Conservation (phyloP, 2,329 filamentous ascomycete species). For the Curvularia lunata region DNA sequence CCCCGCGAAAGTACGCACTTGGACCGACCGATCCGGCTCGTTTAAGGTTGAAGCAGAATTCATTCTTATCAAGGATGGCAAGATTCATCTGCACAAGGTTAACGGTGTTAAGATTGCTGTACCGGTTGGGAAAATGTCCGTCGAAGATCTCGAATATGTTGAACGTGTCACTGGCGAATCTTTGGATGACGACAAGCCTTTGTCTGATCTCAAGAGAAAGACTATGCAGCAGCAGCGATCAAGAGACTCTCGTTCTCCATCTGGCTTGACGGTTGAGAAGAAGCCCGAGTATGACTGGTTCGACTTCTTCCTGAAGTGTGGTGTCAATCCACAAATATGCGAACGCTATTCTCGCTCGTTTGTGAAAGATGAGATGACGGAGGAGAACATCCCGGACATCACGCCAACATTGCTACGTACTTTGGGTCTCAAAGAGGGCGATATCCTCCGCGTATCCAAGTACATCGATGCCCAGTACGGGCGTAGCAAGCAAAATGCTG, state of each 20-base stretch:
- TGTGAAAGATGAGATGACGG: conserved; percentile 90
- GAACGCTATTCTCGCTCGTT: conserved; percentile 94
- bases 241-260: conserved; percentile 59
- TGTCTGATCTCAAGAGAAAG: conserved; percentile 76
- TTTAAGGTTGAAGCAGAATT: conserved; percentile 99
- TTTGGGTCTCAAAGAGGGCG: conserved; percentile 91
- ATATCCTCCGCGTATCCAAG: conserved; percentile 95
- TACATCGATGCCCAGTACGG: conserved; percentile 80
- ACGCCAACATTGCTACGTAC: conserved; percentile 82
- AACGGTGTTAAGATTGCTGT: conserved; percentile 99
- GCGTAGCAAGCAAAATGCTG: conserved; percentile 63
- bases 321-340: conserved; percentile 89
- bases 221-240: conserved; percentile 47
- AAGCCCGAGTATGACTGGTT: conserved; percentile 96
- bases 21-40: conserved; percentile 93
- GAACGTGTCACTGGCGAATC: conserved; percentile 87
- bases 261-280: conserved; percentile 69
- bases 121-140: conserved; percentile 92
- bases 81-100: conserved; percentile 96
- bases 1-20: conserved; percentile 79
- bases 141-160: conserved; percentile 93
- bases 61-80: conserved; percentile 89
- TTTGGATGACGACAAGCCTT: conserved; percentile 87
- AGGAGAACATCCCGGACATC: conserved; percentile 89
- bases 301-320: conserved; percentile 93